Evolutionary conservation across 345 rosid genomes (phyloP).

Genomic region (Acer campestre): DNA sequence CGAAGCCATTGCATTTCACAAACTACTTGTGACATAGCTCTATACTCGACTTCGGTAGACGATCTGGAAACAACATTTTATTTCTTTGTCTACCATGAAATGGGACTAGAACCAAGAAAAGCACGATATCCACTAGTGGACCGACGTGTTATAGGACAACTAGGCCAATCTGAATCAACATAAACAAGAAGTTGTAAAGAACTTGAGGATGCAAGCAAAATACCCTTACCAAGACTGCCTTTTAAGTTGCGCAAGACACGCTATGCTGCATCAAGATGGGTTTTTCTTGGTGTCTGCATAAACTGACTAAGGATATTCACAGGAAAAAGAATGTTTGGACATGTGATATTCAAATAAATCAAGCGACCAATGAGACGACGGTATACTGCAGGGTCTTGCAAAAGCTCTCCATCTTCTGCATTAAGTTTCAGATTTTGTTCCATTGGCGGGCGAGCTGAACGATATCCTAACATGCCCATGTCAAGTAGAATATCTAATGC

Average conservation of each 20-base stretch:
- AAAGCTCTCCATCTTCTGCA: background rate
- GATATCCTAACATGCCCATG: constrained; percentile 4
- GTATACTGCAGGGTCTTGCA: background rate
- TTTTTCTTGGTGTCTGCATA: background rate
- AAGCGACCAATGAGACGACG: background rate
- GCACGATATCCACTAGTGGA: background rate
- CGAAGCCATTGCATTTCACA: background rate
- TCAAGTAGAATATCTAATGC: background rate
- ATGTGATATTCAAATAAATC: background rate
- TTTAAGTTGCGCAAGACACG: background rate
- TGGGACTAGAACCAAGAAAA: background rate
- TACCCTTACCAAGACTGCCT: background rate
- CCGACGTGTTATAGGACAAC: background rate
- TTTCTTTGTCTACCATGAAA: background rate
- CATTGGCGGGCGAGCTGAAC: background rate
- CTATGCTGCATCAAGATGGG: background rate
- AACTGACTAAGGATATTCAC: background rate
- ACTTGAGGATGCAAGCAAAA: background rate
- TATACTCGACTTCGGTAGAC: background rate
- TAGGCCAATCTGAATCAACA: background rate
- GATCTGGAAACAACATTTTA: background rate
- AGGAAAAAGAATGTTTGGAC: background rate
- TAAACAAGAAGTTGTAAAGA: background rate
- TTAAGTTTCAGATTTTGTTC: background rate
- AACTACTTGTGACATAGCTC: background rate